A percentile compares a stretch with the other conserved stretches of the same genome.
Conservation (phyloP, 108 stramenopile genomes). For the Cyclotella sp. region DNA sequence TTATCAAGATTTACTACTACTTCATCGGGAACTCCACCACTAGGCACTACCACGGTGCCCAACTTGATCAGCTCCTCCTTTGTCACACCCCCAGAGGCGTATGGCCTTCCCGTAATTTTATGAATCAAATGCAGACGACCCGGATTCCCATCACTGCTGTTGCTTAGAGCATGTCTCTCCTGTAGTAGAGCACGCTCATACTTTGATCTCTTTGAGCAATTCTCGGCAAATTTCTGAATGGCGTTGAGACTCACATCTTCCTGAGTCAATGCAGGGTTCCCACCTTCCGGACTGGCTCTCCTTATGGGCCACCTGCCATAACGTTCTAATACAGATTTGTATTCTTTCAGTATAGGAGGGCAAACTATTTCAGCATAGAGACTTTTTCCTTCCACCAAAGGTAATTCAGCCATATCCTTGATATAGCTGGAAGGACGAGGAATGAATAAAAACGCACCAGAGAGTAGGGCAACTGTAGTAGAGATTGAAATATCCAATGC, state of each 20-base stretch:
- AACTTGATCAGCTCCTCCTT: constrained; percentile 17
- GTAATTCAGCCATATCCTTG: constrained; percentile 50
- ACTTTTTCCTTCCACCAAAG: constrained; percentile 47
- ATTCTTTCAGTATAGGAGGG: constrained; percentile 50
- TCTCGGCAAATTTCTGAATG: constrained; percentile 44
- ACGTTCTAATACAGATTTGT: constrained; percentile 31
- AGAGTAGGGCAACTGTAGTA: constrained; percentile 34
- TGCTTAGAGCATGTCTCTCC: constrained; percentile 34
- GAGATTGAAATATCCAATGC: constrained; percentile 28
- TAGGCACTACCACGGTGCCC: constrained; percentile 38
- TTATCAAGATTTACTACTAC: constrained; percentile 39
- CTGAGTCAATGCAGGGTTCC: constrained; percentile 31
- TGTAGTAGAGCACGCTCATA: constrained; percentile 49
- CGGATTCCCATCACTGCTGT: not conserved
- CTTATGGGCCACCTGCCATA: constrained; percentile 50
- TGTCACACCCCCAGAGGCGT: too few species aligned
- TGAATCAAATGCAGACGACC: constrained; percentile 15
- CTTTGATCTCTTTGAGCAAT: constrained; percentile 44
- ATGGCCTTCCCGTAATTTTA: constrained; percentile 3
- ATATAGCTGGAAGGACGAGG: constrained; percentile 51
- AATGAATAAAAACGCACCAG: constrained; percentile 43
- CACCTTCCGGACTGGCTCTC: not conserved
- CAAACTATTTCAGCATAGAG: constrained; percentile 53
- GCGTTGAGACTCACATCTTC: constrained; percentile 50
- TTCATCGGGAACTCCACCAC: constrained; percentile 42